Evolutionary conservation across 2,329 filamentous ascomycete genomes (phyloP).

Genomic region (Nemania sp.): DNA sequence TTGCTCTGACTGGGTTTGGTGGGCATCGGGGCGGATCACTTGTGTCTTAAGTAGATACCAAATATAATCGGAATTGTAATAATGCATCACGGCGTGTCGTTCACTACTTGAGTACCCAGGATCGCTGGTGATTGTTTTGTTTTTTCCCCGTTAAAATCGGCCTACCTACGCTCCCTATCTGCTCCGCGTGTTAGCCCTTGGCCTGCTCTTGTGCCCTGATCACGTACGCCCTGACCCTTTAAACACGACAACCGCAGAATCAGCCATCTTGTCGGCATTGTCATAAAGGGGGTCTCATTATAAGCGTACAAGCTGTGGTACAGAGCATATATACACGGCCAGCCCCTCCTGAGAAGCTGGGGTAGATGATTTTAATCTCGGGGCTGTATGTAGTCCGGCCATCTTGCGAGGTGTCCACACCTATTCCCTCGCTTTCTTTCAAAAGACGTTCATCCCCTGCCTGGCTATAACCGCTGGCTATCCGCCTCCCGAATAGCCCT

Average conservation of each 20-base stretch:
- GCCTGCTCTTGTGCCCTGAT: neutral
- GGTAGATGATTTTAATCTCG: neutral
- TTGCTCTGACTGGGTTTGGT: constrained; percentile 1
- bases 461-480: constrained; percentile 53
- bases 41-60: constrained; percentile 30
- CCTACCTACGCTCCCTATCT: neutral
- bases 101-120: neutral
- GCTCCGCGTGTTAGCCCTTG: neutral
- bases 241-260: neutral
- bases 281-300: constrained; percentile 32
- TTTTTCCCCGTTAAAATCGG: neutral
- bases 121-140: neutral
- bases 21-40: constrained; percentile 3
- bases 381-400: neutral
- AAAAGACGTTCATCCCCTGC: neutral
- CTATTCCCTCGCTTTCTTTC: neutral
- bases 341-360: constrained; percentile 8
- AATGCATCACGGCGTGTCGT: neutral
- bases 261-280: neutral
- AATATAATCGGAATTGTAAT: constrained; percentile 19
- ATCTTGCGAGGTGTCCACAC: neutral
- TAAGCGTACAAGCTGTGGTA: constrained; percentile 35
- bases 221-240: neutral
- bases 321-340: constrained; percentile 35
- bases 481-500: constrained; percentile 56